Percentiles rank a stretch among this genome's conserved stretches.
These are phyloP conservation scores for Hygrophorus pudorinus DNA, from an alignment of 768 basidiomycete genomes.

Conservation along the genomic window DNA sequence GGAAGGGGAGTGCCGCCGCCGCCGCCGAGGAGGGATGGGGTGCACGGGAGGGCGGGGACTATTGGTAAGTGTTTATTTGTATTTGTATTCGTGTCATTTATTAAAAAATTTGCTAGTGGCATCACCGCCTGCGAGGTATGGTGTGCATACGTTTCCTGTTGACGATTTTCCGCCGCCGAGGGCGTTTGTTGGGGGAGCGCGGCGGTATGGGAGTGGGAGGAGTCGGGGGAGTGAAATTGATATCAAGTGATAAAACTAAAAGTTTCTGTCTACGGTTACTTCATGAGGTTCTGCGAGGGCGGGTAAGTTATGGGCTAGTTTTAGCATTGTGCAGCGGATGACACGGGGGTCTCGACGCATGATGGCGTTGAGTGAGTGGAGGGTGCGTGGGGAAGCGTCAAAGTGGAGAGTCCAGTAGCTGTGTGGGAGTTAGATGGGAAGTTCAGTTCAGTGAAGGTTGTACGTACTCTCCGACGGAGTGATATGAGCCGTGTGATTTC, in stretches of 20 bases:
- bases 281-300: conserved; percentile 59
- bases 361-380: conserved; percentile 52
- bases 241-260: conserved; percentile 14
- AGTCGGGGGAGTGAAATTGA: conserved; percentile 67
- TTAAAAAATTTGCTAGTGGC: conserved; percentile 32
- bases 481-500: conserved; percentile 47
- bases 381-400: conserved; percentile 68
- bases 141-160: conserved; percentile 66
- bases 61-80: conserved; percentile 6
- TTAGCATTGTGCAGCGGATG: conserved; percentile 31
- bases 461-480: conserved; percentile 69
- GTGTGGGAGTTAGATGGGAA: neutral
- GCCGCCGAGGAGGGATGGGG: conserved; percentile 19
- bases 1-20: conserved; percentile 32
- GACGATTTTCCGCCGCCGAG: conserved; percentile 72
- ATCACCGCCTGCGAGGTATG: conserved; percentile 49
- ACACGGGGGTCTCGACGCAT: conserved; percentile 77
- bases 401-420: conserved; percentile 92
- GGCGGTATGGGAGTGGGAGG: conserved; percentile 57
- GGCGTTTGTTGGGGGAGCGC: conserved; percentile 38
- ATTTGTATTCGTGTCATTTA: conserved; percentile 2
- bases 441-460: neutral
- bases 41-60: neutral
- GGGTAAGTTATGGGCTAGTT: conserved; percentile 44
- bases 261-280: conserved; percentile 60